These are phyloP conservation scores for Vanrija humicola DNA, from an alignment of 1,284 basidiomycete species.

Conservation along the genomic window DNA sequence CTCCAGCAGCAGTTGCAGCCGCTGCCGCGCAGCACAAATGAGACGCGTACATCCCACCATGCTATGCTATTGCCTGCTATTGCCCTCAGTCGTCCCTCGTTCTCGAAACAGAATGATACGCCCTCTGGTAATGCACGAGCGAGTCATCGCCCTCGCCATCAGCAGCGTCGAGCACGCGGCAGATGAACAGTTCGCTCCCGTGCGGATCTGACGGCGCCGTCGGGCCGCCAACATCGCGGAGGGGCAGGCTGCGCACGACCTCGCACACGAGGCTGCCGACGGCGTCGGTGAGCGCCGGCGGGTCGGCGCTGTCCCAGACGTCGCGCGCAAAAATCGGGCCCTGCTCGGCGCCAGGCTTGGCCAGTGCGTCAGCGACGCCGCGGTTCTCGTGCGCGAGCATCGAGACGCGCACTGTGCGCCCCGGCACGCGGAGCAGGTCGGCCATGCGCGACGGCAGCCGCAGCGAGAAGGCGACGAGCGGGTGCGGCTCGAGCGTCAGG, in stretches of 20 bases:
- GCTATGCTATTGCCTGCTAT: too few relatives aligned
- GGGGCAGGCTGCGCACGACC: slow-evolving; percentile 24
- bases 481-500: slow-evolving; percentile 79
- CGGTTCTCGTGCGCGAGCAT: slow-evolving; percentile 28
- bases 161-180: slow-evolving; percentile 31
- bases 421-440: slow-evolving; percentile 53
- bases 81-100: too few relatives aligned
- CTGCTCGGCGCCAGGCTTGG: slow-evolving; percentile 27
- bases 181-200: slow-evolving; percentile 46
- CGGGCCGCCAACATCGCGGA: slow-evolving; percentile 18
- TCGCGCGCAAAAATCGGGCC: slow-evolving; percentile 21
- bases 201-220: neutral
- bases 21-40: too few relatives aligned
- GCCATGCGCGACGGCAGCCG: slow-evolving; percentile 86
- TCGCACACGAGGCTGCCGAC: slow-evolving; percentile 30
- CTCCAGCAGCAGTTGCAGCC: too few relatives aligned
- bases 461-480: slow-evolving; percentile 80
- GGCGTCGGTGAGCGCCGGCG: slow-evolving; percentile 17
- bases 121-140: slow-evolving; percentile 35
- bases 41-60: too few relatives aligned
- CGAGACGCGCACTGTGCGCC: slow-evolving; percentile 25
- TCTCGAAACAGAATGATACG: slow-evolving; percentile 19
- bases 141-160: slow-evolving; percentile 17
- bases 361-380: slow-evolving; percentile 30
- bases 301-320: slow-evolving; percentile 16